Evolutionary conservation across 2,329 filamentous ascomycete species (phyloP).

Genomic region (Fusarium buharicum): DNA sequence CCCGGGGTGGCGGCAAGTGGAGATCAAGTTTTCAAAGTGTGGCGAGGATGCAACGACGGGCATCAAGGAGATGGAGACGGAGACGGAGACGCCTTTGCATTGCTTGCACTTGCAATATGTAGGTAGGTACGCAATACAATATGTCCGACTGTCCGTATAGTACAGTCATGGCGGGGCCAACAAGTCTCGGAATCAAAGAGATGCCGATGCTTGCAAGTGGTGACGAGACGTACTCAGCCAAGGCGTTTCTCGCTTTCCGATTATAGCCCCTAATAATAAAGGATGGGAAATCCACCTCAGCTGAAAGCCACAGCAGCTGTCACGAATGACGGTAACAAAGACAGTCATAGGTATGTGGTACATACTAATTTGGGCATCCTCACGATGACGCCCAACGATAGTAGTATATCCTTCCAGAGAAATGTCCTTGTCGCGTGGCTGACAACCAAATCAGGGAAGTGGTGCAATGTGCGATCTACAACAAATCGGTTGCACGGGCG

Average conservation of each 20-base stretch:
- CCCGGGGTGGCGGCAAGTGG: conserved; percentile 34
- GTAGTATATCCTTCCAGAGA: neutral
- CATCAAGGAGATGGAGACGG: neutral
- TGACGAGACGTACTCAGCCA: conserved; percentile 17
- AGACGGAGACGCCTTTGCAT: neutral
- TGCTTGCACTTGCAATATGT: neutral
- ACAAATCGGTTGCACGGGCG: conserved; percentile 13
- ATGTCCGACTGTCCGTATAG: neutral
- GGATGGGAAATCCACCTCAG: conserved; percentile 12
- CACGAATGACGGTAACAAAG: conserved; percentile 15
- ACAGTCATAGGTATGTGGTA: conserved; percentile 2
- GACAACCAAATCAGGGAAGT: conserved; percentile 39
- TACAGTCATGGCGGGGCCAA: neutral
- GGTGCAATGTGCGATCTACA: conserved; percentile 32
- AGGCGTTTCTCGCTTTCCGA: conserved; percentile 18
- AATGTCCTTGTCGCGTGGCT: conserved; percentile 36
- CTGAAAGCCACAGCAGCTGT: conserved; percentile 33
- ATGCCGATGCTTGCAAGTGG: conserved; percentile 2
- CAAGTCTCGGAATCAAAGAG: conserved; percentile 1
- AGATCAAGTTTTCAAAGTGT: conserved; percentile 11
- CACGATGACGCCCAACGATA: conserved; percentile 26
- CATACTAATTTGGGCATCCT: conserved; percentile 12
- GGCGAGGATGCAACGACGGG: conserved; percentile 22
- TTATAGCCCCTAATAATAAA: conserved; percentile 14
- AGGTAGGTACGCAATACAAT: neutral